Conservation (phyloP, 1,284 basidiomycete species). For the Fomitopsis pinicola region DNA sequence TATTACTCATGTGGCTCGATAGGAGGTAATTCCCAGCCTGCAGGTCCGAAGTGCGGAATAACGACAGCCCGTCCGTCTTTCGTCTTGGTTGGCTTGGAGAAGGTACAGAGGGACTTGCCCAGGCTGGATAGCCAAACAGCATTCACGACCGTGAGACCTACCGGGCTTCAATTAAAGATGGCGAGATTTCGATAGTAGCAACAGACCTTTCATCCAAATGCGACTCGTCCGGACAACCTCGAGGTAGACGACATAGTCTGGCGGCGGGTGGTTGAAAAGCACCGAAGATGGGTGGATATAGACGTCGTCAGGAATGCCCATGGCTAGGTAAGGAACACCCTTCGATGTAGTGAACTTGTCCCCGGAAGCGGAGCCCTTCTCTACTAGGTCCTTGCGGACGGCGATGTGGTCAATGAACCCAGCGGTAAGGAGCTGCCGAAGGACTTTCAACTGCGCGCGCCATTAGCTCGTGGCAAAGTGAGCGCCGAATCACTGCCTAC, state of each 20-base stretch:
- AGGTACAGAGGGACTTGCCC: constrained; percentile 82
- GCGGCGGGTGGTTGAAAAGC: constrained; percentile 68
- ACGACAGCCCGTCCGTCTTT: constrained; percentile 62
- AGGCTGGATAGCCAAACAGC: constrained; percentile 85
- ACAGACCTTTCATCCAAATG: constrained; percentile 77
- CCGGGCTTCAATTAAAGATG: constrained; percentile 4
- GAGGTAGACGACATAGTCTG: constrained; percentile 85
- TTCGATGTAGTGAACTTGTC: constrained; percentile 72
- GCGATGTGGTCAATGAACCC: constrained; percentile 97
- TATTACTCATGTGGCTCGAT: constrained; percentile 43
- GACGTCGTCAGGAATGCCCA: constrained; percentile 83
- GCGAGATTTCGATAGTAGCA: constrained; percentile 2
- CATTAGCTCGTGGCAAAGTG: constrained; percentile 1
- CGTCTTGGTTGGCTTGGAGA: constrained; percentile 81
- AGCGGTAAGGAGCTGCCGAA: constrained; percentile 86
- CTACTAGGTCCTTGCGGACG: constrained; percentile 81
- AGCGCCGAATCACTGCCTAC: constrained; percentile 33
- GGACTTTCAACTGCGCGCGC: constrained; percentile 71
- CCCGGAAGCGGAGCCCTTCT: constrained; percentile 53
- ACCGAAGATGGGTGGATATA: constrained; percentile 92
- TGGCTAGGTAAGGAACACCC: constrained; percentile 81
- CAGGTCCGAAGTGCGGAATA: constrained; percentile 79
- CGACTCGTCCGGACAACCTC: constrained; percentile 76
- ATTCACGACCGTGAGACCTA: constrained; percentile 84
- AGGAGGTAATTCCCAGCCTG: constrained; percentile 82